Percentiles rank a stretch among this genome's conserved stretches.
phyloP scores from a whole-genome alignment of 1,284 basidiomycete species.

The Omphalotus olearius region DNA sequence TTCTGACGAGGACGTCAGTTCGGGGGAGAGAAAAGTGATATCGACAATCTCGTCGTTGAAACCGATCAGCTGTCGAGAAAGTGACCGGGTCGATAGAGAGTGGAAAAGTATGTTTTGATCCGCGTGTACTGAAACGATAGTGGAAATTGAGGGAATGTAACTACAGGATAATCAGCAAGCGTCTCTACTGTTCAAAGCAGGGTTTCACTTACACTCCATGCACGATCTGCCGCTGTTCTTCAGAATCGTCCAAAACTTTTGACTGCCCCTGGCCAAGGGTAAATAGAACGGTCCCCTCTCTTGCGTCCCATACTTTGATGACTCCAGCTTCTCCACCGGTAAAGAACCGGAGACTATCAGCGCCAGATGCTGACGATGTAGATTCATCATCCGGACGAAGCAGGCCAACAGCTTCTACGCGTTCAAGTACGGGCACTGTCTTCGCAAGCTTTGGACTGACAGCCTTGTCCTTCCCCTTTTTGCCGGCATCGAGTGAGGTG shows the following conservation, averaged over 20 bases:
- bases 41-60: constrained; percentile 99
- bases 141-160: constrained; percentile 59
- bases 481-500: constrained; percentile 33
- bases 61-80: constrained; percentile 88
- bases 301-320: constrained; percentile 81
- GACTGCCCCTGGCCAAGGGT: constrained; percentile 53
- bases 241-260: constrained; percentile 49
- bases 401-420: constrained; percentile 83
- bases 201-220: constrained; percentile 57
- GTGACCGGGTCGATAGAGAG: constrained; percentile 57
- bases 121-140: constrained; percentile 87
- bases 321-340: constrained; percentile 88
- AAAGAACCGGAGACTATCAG: constrained; percentile 59
- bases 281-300: constrained; percentile 59
- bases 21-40: constrained; percentile 66
- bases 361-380: constrained; percentile 35
- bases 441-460: constrained; percentile 61
- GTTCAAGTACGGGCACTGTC: constrained; percentile 84
- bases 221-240: constrained; percentile 76
- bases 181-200: constrained; percentile 11
- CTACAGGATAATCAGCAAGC: constrained; percentile 37
- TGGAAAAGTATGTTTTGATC: constrained; percentile 96
- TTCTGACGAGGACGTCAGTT: constrained; percentile 5
- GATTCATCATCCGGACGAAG: constrained; percentile 49
- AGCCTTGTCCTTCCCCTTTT: constrained; percentile 48